Conservation (phyloP, 768 basidiomycete species). For the Termitomyces heimii region DNA sequence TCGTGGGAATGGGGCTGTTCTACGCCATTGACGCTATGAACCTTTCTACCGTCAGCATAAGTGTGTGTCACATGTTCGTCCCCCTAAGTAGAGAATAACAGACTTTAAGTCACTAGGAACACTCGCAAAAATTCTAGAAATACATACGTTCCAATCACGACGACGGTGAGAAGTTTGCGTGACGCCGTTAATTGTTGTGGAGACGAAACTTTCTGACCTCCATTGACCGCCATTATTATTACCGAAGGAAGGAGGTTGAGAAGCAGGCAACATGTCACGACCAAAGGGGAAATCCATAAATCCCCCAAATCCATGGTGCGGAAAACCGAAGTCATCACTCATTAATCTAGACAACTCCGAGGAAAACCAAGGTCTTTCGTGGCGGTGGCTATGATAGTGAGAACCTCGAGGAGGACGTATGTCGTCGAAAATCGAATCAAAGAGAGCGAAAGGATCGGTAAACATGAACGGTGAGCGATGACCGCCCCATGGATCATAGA, state of each 20-base stretch:
- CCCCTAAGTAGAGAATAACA: constrained; percentile 38
- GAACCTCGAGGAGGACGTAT: constrained; percentile 16
- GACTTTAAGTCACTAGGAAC: neutral
- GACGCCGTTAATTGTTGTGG: constrained; percentile 59
- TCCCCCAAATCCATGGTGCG: constrained; percentile 24
- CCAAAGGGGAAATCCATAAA: constrained; percentile 20
- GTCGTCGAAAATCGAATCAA: constrained; percentile 65
- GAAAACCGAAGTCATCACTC: constrained; percentile 25
- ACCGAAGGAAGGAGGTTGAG: constrained; percentile 17
- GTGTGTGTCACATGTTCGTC: constrained; percentile 68
- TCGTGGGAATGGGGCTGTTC: constrained; percentile 29
- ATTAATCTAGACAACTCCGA: constrained; percentile 28
- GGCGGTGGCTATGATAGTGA: constrained; percentile 20
- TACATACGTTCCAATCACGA: constrained; percentile 52
- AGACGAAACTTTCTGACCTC: constrained; percentile 51
- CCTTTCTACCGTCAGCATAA: constrained; percentile 61
- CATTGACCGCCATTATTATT: constrained; percentile 26
- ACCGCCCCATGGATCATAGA: constrained; percentile 29
- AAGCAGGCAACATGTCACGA: neutral
- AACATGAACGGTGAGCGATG: constrained; percentile 40
- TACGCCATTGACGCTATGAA: constrained; percentile 64
- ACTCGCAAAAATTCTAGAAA: constrained; percentile 5
- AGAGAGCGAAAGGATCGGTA: constrained; percentile 72
- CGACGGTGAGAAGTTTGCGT: constrained; percentile 53
- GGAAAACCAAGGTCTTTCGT: constrained; percentile 17